Conservation (phyloP, 176 grass and related monocot genomes). For the Carex kokanica region DNA sequence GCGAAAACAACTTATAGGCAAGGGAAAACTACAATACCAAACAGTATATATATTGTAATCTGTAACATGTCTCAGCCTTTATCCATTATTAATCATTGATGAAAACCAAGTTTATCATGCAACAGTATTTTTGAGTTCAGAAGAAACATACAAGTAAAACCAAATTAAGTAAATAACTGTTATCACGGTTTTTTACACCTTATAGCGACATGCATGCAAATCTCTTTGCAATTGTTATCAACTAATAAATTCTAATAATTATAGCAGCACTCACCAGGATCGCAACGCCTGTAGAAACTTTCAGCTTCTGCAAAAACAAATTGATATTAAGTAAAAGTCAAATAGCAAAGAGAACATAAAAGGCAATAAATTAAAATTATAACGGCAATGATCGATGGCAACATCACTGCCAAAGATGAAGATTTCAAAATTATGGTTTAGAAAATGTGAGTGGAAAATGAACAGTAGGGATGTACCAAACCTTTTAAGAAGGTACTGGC, state of each 20-base stretch:
- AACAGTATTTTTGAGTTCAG: background rate
- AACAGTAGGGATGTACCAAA: too few species aligned
- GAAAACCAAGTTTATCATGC: background rate
- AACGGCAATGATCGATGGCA: background rate
- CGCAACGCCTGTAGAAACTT: constrained; percentile 28
- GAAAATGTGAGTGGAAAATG: background rate
- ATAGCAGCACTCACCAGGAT: constrained; percentile 20
- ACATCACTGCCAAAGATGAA: background rate
- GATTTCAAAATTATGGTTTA: too few species aligned
- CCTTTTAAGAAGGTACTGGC: background rate
- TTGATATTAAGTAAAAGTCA: background rate
- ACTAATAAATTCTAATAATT: background rate
- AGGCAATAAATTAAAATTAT: background rate
- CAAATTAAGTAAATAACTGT: background rate
- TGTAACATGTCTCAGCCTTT: background rate
- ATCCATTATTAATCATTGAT: background rate
- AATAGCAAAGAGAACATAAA: background rate
- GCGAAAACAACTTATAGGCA: background rate
- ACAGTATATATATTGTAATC: background rate
- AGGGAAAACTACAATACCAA: background rate
- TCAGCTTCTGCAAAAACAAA: constrained; percentile 32
- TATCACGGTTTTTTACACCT: background rate
- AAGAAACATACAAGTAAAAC: background rate
- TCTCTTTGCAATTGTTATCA: background rate
- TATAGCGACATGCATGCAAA: background rate